A percentile compares a stretch with the other conserved stretches of the same genome.
phyloP scores from a whole-genome alignment of 2,329 filamentous ascomycete genomes.

The Didymellaceae sp. region DNA sequence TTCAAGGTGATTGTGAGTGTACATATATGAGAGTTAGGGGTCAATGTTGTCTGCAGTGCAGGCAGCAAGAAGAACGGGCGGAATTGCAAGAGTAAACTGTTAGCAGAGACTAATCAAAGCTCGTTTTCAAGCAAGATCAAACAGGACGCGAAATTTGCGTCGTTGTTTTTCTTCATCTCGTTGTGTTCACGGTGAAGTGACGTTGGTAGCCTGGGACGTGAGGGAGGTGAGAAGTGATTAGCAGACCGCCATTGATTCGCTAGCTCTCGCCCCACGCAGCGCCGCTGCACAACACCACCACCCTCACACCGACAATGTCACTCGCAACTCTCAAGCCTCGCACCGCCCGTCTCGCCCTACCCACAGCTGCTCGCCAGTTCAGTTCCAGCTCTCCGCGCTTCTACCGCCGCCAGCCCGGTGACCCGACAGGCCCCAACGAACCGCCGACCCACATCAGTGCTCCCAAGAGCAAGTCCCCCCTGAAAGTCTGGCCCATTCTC shows the following conservation, averaged over 20 bases:
- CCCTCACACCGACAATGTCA: slow-evolving; percentile 39
- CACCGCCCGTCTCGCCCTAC: slow-evolving; percentile 17
- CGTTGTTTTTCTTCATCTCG: slow-evolving; percentile 1
- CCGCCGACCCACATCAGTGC: slow-evolving; percentile 41
- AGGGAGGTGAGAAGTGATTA: not conserved
- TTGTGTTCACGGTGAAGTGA: slow-evolving; percentile 2
- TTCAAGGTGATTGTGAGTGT: not conserved
- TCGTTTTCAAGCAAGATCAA: not conserved
- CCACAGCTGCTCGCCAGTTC: slow-evolving; percentile 32
- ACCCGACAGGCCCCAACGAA: slow-evolving; percentile 49
- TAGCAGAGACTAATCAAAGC: slow-evolving; percentile 3
- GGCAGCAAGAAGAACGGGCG: too few relatives aligned
- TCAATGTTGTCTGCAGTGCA: too few relatives aligned
- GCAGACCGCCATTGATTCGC: slow-evolving; percentile 8
- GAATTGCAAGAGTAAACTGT: not conserved
- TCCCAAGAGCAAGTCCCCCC: slow-evolving; percentile 48
- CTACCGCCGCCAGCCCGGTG: slow-evolving; percentile 45
- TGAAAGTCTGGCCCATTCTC: slow-evolving; percentile 54
- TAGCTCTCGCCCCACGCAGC: slow-evolving; percentile 26
- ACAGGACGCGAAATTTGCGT: slow-evolving; percentile 6
- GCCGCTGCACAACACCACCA: slow-evolving; percentile 33
- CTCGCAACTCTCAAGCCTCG: slow-evolving; percentile 25
- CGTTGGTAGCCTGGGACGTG: too few relatives aligned
- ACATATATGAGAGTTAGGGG: too few relatives aligned
- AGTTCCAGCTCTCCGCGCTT: slow-evolving; percentile 26